Evolutionary conservation across 225 moss, liverwort and hornwort genomes (phyloP), one percentile per base, ranked within the genome.

Genomic region (Asterella californica): DNA sequence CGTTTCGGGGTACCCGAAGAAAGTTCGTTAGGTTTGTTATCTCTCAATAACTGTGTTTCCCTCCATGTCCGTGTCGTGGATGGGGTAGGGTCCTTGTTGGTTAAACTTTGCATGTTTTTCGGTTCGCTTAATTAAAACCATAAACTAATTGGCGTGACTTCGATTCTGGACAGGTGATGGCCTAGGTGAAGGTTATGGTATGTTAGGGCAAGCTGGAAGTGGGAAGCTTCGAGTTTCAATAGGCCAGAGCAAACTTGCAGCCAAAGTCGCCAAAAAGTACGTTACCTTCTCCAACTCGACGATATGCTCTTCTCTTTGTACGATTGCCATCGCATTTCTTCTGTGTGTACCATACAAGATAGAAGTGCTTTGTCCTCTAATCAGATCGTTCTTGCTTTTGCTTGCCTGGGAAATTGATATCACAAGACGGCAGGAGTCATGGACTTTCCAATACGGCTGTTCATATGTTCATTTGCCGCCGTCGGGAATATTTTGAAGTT

Each of bases 201-300:
- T 99, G 97, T 86, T 99, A 78, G 97, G 97, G 59, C 94, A 99
- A 86, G 97, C 93, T 76, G 97, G 97, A 53, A 99, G 94, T 87
- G 97, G 97, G 64, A 99, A 94, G 80, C 33, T 99, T 81, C 88
- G 97, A 78, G 94, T 99, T 61, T 94, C 94, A 38, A 93, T 94
- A 68, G 97, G 94, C 63, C 97, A 99, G 84, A 94, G 88, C 88
- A 99, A 99, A 86, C 94, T 99, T 72, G 97, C 97, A 57, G 97
- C 97, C 25, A 99, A 99, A 86, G 97, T 94, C 68, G 94, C 97
- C 10, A 99, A 99, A 85, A 99, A 99, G 97, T 96, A 90, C 82
- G 93, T 80, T 19, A 60, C 17, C 42, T 42, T 42, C 42, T 33
- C 37, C 37, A 73, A 33, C 73, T 29, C 32, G 70, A 70, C 70